These are phyloP conservation scores for Penicillium sp. DNA, from an alignment of 2,329 filamentous ascomycete genomes.

Conservation along the genomic window DNA sequence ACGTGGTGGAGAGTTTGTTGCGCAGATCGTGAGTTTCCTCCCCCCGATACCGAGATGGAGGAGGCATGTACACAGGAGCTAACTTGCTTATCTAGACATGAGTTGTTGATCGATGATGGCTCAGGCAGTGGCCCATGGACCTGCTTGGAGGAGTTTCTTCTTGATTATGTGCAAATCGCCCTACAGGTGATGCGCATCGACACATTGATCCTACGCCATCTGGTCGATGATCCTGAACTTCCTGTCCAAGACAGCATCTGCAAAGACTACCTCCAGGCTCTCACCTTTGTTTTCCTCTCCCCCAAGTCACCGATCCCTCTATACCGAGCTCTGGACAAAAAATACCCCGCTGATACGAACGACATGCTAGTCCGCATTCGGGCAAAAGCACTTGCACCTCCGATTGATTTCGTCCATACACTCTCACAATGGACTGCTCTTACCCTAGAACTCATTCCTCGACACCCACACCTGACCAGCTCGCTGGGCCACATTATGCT, in stretches of 20 bases:
- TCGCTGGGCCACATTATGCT: constrained; percentile 33
- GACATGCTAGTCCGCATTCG: constrained; percentile 31
- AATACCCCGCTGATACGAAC: constrained; percentile 35
- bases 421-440: constrained; percentile 40
- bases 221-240: constrained; percentile 38
- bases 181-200: constrained; percentile 52
- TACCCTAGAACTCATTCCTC: constrained; percentile 38
- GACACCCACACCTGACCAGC: constrained; percentile 36
- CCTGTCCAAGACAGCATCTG: constrained; percentile 40
- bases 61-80: constrained; percentile 9
- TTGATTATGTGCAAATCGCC: constrained; percentile 47
- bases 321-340: constrained; percentile 41
- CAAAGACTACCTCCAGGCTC: constrained; percentile 41
- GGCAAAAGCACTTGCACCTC: constrained; percentile 35
- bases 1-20: constrained; percentile 48
- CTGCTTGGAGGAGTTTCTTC: constrained; percentile 51
- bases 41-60: not conserved
- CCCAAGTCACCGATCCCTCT: constrained; percentile 46
- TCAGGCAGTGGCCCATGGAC: constrained; percentile 33
- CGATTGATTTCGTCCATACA: constrained; percentile 34
- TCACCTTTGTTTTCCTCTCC: constrained; percentile 41
- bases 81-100: constrained; percentile 33
- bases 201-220: constrained; percentile 38
- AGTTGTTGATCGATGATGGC: constrained; percentile 41
- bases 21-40: constrained; percentile 44